phyloP scores from a whole-genome alignment of 1,284 basidiomycete genomes.

The Marasmius fiardii region DNA sequence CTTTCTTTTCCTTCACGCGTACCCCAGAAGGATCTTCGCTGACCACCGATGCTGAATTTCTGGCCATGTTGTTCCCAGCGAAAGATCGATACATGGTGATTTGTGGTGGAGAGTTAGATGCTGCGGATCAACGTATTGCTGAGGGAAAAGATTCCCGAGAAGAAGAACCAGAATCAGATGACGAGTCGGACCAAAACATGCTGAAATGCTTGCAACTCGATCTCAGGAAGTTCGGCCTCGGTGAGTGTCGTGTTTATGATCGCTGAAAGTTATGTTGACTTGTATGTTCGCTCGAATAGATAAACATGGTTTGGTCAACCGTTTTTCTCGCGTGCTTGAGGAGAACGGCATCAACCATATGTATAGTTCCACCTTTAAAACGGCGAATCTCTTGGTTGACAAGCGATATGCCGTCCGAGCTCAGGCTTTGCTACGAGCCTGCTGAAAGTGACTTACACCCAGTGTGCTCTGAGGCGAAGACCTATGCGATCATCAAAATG shows the following conservation, averaged over 20 bases:
- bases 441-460: constrained; percentile 19
- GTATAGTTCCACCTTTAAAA: constrained; percentile 82
- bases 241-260: neutral
- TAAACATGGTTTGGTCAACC: constrained; percentile 73
- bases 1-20: constrained; percentile 75
- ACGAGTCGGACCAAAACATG: constrained; percentile 33
- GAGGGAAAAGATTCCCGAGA: constrained; percentile 29
- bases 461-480: no score
- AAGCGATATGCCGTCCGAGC: constrained; percentile 27
- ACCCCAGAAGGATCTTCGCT: constrained; percentile 72
- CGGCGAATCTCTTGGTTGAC: constrained; percentile 72
- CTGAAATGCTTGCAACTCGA: constrained; percentile 71
- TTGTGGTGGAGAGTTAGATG: constrained; percentile 63
- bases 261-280: neutral
- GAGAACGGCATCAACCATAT: constrained; percentile 76
- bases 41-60: constrained; percentile 58
- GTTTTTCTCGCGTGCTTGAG: constrained; percentile 70
- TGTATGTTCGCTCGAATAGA: constrained; percentile 34
- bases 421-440: constrained; percentile 23
- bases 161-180: constrained; percentile 11
- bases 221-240: constrained; percentile 50
- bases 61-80: constrained; percentile 63
- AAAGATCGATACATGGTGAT: constrained; percentile 71
- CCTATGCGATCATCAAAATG: no score
- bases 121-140: constrained; percentile 40